phyloP scores from a whole-genome alignment of 75 land plant genomes.

The Chamaecyparis obtusa region DNA sequence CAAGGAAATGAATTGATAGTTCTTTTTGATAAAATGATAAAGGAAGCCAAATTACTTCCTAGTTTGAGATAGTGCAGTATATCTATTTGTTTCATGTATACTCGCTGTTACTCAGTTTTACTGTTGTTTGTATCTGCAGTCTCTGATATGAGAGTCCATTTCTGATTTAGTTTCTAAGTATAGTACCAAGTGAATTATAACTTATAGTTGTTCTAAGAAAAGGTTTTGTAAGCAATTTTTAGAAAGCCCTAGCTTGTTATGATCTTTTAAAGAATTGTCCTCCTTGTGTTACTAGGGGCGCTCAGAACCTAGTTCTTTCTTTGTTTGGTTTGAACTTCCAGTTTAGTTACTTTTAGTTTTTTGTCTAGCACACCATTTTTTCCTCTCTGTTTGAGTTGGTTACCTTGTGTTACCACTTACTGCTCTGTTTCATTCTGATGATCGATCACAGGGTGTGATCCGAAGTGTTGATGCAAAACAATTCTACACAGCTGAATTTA shows the following conservation, averaged over 20 bases:
- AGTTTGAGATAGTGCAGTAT: neutral
- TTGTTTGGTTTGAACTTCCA: no score
- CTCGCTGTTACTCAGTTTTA: neutral
- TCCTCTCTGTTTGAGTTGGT: no score
- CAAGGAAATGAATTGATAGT: neutral
- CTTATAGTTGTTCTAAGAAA: neutral
- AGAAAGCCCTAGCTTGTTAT: neutral
- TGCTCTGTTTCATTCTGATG: no score
- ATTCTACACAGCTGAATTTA: no score
- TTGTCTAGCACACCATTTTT: no score
- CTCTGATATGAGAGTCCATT: neutral
- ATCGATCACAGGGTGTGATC: no score
- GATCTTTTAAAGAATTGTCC: neutral
- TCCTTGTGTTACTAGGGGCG: no score
- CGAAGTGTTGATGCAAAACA: no score
- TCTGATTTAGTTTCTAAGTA: neutral
- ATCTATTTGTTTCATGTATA: neutral
- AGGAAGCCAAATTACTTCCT: neutral
- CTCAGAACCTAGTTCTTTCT: no score
- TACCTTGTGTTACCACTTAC: no score
- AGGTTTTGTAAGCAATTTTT: neutral
- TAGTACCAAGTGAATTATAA: neutral
- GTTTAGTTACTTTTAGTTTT: no score
- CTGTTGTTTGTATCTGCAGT: neutral
- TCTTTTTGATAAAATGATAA: neutral